Percentiles rank a stretch among this genome's conserved stretches.
phyloP scores from a whole-genome alignment of 176 grass and related monocot species.

The Otatea glauca region DNA sequence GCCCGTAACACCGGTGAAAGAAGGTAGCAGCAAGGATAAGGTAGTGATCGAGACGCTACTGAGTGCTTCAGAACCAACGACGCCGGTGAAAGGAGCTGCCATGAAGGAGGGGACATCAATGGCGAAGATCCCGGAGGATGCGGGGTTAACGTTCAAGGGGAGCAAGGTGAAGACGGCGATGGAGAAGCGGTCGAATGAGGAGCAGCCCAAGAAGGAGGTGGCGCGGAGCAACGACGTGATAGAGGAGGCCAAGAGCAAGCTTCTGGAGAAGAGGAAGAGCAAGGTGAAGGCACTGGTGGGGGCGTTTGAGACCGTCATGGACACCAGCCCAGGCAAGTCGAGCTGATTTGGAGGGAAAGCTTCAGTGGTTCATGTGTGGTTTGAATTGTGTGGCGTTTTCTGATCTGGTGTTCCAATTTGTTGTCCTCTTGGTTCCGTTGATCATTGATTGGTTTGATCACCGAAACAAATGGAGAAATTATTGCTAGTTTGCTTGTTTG shows the following conservation, averaged over 20 bases:
- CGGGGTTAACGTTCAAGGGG: conserved; percentile 40
- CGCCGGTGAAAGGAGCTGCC: conserved; percentile 4
- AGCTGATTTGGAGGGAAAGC: conserved; percentile 37
- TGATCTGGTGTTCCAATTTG: neutral
- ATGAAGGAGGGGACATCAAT: neutral
- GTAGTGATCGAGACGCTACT: conserved; percentile 1
- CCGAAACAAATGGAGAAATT: conserved; percentile 9
- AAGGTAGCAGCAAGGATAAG: conserved; percentile 21
- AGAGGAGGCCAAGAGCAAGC: conserved; percentile 71
- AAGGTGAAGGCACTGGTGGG: conserved; percentile 76
- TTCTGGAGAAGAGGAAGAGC: conserved; percentile 76
- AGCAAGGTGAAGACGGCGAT: conserved; percentile 63
- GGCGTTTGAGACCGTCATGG: conserved; percentile 80
- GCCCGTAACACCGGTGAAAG: conserved; percentile 27
- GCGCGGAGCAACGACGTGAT: conserved; percentile 76
- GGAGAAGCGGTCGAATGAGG: conserved; percentile 56
- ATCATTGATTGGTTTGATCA: conserved; percentile 26
- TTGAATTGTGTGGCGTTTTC: conserved; percentile 27
- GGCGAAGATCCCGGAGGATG: neutral
- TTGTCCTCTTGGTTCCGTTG: conserved; percentile 22
- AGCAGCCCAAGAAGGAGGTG: conserved; percentile 68
- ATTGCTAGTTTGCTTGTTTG: conserved; percentile 20
- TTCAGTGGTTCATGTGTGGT: neutral
- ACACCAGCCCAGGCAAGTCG: conserved; percentile 30
- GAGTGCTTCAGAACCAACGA: conserved; percentile 17